Conservation (phyloP, 768 basidiomycete genomes). For the Rhodotorula taiwanensis region DNA sequence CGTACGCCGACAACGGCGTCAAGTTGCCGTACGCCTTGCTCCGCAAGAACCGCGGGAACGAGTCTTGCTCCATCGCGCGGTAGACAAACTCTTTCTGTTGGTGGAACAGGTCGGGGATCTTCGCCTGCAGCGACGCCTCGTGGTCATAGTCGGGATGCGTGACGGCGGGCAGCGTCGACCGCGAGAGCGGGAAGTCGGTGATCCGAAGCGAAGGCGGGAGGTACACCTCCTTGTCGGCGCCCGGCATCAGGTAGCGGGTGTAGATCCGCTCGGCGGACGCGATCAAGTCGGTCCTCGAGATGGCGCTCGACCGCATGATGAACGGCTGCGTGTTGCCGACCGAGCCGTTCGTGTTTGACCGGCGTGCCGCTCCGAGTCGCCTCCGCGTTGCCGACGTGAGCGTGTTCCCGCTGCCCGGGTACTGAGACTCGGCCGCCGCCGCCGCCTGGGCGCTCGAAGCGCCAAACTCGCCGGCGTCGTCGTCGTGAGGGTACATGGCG, state of each 20-base stretch:
- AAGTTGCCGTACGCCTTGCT: conserved; percentile 98
- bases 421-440: neutral
- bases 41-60: conserved; percentile 68
- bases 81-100: conserved; percentile 68
- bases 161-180: conserved; percentile 62
- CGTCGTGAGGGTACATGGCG: conserved; percentile 35
- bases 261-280: conserved; percentile 93
- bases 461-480: neutral
- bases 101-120: conserved; percentile 91
- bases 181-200: conserved; percentile 77
- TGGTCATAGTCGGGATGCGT: conserved; percentile 46
- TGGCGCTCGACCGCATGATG: conserved; percentile 84
- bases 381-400: conserved; percentile 14
- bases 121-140: conserved; percentile 71
- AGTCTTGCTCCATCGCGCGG: conserved; percentile 43
- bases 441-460: no score
- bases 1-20: conserved; percentile 80
- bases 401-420: conserved; percentile 2
- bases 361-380: no score
- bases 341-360: conserved; percentile 40
- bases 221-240: conserved; percentile 95
- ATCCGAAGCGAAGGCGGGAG: conserved; percentile 88
- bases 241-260: conserved; percentile 80
- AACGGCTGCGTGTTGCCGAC: conserved; percentile 61
- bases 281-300: conserved; percentile 80